A percentile compares a stretch with the other conserved stretches of the same genome.
phyloP scores from a whole-genome alignment of 805 yeast species.

The Phaffomyces thermotolerans region DNA sequence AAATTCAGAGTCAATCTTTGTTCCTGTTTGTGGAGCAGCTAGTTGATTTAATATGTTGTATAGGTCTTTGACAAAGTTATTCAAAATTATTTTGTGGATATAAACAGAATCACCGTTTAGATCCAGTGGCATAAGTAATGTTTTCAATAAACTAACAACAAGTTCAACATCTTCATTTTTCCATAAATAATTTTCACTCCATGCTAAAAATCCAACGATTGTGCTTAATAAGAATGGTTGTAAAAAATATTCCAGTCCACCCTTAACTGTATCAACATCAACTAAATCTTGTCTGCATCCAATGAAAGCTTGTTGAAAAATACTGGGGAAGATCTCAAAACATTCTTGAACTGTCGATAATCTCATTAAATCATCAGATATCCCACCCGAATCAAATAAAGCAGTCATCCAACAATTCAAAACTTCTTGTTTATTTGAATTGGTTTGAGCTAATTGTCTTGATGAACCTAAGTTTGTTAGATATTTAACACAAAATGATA shows the following conservation, averaged over 20 bases:
- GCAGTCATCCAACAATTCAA: slow-evolving; percentile 74
- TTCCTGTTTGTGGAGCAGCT: slow-evolving; percentile 2
- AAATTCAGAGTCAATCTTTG: slow-evolving; percentile 14
- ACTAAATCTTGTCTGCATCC: slow-evolving; percentile 52
- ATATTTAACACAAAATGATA: slow-evolving; percentile 28
- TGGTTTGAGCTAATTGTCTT: slow-evolving; percentile 20
- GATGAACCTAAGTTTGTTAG: slow-evolving; percentile 23
- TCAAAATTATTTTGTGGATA: slow-evolving; percentile 35
- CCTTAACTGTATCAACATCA: slow-evolving; percentile 52
- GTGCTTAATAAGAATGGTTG: slow-evolving; percentile 68
- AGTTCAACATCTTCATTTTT: slow-evolving; percentile 27
- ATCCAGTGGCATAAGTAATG: slow-evolving; percentile 35
- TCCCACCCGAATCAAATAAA: slow-evolving; percentile 74
- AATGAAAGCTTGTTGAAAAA: slow-evolving; percentile 63
- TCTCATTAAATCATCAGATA: slow-evolving; percentile 75
- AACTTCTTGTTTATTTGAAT: slow-evolving; percentile 23
- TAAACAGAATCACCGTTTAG: slow-evolving; percentile 39
- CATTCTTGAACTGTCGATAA: slow-evolving; percentile 61
- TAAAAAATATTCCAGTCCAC: slow-evolving; percentile 81
- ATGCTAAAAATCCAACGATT: slow-evolving; percentile 46
- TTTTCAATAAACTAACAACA: slow-evolving; percentile 32
- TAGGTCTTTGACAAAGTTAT: slow-evolving; percentile 15
- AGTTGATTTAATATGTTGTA: slow-evolving; percentile 7
- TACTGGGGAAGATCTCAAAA: slow-evolving; percentile 59
- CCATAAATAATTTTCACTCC: slow-evolving; percentile 36